phyloP scores from a whole-genome alignment of 371 early-diverging fungal species.

The Basidiobolus meristosporus region DNA sequence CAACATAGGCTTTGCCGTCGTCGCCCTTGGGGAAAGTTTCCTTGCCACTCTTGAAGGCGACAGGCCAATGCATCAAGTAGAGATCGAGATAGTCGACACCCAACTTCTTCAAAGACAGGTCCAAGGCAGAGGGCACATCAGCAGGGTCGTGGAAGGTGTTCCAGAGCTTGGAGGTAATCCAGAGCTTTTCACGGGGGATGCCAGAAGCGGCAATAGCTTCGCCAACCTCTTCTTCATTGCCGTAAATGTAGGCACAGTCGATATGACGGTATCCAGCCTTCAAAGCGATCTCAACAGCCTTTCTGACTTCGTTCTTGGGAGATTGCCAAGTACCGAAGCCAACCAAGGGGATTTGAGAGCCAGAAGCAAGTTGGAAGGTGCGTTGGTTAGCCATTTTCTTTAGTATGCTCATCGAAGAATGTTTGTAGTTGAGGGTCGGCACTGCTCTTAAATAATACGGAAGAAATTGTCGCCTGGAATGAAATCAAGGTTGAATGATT shows the following conservation, averaged over 20 bases:
- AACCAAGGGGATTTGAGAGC: conserved; percentile 1
- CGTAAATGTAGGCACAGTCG: conserved; percentile 43
- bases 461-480: too few relatives aligned
- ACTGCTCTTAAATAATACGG: too few relatives aligned
- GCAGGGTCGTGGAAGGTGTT: conserved; percentile 54
- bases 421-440: too few relatives aligned
- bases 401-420: too few relatives aligned
- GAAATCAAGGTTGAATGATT: too few relatives aligned
- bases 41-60: conserved; percentile 11
- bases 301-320: conserved; percentile 20
- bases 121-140: conserved; percentile 35
- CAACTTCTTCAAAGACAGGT: conserved; percentile 50
- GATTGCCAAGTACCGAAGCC: conserved; percentile 3
- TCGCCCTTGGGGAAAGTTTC: conserved; percentile 8
- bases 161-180: conserved; percentile 86
- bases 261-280: conserved; percentile 54
- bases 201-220: conserved; percentile 32
- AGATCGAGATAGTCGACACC: conserved; percentile 73
- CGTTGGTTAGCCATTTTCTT: too few relatives aligned
- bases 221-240: conserved; percentile 77
- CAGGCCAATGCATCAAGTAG: conserved; percentile 48
- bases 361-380: neutral
- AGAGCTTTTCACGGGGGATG: conserved; percentile 48
- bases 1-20: conserved; percentile 8
- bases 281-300: conserved; percentile 32